phyloP scores from a whole-genome alignment of 2,329 filamentous ascomycete genomes.

The Monosporascus sp. region DNA sequence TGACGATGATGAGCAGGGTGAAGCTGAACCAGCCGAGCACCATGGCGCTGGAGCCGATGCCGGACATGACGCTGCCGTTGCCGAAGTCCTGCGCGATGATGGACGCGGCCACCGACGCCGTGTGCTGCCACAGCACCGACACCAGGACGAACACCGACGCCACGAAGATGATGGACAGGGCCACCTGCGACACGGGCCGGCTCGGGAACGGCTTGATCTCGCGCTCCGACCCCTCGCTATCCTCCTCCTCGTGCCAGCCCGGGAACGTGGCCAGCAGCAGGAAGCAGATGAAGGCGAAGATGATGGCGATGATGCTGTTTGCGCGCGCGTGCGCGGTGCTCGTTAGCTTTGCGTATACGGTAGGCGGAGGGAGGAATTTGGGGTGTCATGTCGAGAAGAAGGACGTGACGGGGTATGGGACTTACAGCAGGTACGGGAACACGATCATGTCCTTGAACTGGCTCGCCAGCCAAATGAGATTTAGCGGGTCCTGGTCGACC shows the following conservation, averaged over 20 bases:
- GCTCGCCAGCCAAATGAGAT: slow-evolving; percentile 92
- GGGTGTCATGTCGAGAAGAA: background rate
- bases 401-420: slow-evolving; percentile 11
- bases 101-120: slow-evolving; percentile 89
- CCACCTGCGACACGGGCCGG: slow-evolving; percentile 84
- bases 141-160: slow-evolving; percentile 66
- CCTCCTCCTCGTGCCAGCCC: slow-evolving; percentile 90
- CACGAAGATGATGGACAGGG: slow-evolving; percentile 86
- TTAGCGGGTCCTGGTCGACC: slow-evolving; percentile 90
- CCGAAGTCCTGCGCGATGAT: slow-evolving; percentile 61
- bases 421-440: slow-evolving; percentile 92
- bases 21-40: slow-evolving; percentile 98
- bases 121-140: slow-evolving; percentile 85
- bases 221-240: slow-evolving; percentile 73
- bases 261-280: slow-evolving; percentile 94
- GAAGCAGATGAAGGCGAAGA: slow-evolving; percentile 95
- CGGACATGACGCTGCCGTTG: slow-evolving; percentile 29
- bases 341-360: background rate
- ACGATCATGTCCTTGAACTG: slow-evolving; percentile 99
- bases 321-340: background rate
- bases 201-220: slow-evolving; percentile 94
- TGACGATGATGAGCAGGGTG: slow-evolving; percentile 86
- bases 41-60: slow-evolving; percentile 70
- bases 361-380: background rate
- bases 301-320: slow-evolving; percentile 85